Evolutionary conservation across 352 stramenopile genomes (phyloP).

Genomic region (Globisporangium parvum): DNA sequence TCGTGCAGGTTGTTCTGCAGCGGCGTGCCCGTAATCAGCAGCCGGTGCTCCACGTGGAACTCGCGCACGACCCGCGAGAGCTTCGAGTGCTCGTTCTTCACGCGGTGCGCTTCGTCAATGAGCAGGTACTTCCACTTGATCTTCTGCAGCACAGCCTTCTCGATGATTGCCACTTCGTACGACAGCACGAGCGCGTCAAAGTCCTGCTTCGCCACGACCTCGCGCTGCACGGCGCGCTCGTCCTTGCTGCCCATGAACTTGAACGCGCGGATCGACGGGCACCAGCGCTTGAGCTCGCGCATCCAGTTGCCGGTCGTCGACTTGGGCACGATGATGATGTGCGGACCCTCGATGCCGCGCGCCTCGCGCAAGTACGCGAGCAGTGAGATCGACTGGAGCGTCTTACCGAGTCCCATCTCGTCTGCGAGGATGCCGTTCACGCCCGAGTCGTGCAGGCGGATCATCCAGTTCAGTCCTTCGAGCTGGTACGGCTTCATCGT

Average conservation of each 20-base stretch:
- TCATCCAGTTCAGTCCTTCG: constrained; percentile 89
- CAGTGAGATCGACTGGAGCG: constrained; percentile 97
- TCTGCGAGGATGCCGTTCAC: constrained; percentile 84
- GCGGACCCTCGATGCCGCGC: constrained; percentile 91
- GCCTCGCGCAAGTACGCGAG: constrained; percentile 95
- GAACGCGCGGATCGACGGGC: constrained; percentile 89
- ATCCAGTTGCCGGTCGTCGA: constrained; percentile 99
- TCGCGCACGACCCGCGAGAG: constrained; percentile 80
- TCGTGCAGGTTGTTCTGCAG: constrained; percentile 99
- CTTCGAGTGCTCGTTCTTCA: constrained; percentile 96
- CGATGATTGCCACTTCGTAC: constrained; percentile 95
- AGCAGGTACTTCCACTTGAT: constrained; percentile 97
- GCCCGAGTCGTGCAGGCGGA: constrained; percentile 90
- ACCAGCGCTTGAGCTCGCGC: constrained; percentile 97
- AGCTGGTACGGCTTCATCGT: constrained; percentile 88
- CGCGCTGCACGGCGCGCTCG: constrained; percentile 90
- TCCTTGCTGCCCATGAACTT: constrained; percentile 97
- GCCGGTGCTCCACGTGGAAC: constrained; percentile 93
- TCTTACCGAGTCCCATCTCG: constrained; percentile 92
- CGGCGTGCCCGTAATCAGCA: constrained; percentile 96
- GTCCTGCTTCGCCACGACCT: constrained; percentile 64
- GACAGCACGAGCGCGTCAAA: constrained; percentile 94
- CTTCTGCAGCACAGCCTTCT: constrained; percentile 89
- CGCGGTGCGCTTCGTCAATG: constrained; percentile 97
- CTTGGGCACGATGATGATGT: constrained; percentile 98